Evolutionary conservation across 345 rosid genomes (phyloP), one percentile per base, ranked within the genome.

Genomic region (Salix arbutifolia): DNA sequence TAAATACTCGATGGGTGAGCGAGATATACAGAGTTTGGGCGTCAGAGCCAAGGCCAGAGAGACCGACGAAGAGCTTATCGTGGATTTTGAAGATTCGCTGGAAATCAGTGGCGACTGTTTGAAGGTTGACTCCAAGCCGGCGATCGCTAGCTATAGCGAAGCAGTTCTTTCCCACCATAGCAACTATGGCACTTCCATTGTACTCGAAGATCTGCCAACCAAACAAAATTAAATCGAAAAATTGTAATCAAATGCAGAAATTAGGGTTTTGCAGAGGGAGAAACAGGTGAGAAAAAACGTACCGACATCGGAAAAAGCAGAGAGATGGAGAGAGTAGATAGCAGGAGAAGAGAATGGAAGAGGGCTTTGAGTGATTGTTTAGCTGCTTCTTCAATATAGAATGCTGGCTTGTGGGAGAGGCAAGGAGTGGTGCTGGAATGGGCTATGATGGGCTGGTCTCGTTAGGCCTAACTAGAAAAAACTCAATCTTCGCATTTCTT

Each of bases 121-220:
- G 98, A 77, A 93, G 94, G 90, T 93, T 98, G 19, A 96, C 95
- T 8, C 99, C 98, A 16, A 93, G 90, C 16, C 98, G 81, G 12
- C 99, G 90, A 74, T 93, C 99, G 82, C 97, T 96, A 65, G 98
- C 99, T 70, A 96, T 93, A 62, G 99, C 99, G 85, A 93, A 96
- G 70, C 99, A 96, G 84, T 96, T 93, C 90, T 93, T 96, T 7
- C 99, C 99, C 23, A 96, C 99, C 99, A 96, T 96, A 12, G 98
- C 99, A 23, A 96, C 88, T n/a, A 93, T 87, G 50, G 98, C 98
- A 73, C 99, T 96, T 69, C 99, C 99, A 87, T 96, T 96, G 86
- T 96, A 96, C 82, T 96, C 99, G 74, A 89, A 90, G 91, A 93
- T 92, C 99, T 96, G 84, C 83, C 71, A 73, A n/a, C 6, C 16